Evolutionary conservation across 129 eudicot species (phyloP), one percentile per base, ranked within the genome.

Genomic region (Pittosporum tobira): DNA sequence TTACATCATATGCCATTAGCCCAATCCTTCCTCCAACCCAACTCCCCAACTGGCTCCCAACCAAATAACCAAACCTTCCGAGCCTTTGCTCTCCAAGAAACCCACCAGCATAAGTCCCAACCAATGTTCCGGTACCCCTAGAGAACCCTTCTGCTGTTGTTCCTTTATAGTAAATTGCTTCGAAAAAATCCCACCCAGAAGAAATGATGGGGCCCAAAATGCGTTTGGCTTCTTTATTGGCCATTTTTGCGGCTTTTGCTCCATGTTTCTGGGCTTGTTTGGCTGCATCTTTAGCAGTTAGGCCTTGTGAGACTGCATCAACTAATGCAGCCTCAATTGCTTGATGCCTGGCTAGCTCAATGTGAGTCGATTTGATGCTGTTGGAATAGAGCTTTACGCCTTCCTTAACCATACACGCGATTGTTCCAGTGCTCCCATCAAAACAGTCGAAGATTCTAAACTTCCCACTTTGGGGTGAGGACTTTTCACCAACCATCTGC

Each of bases 111-210:
- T 84, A 93, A 22, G 99, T 73, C 26, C 99, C 99, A 15, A 87
- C 46, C 57, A 84, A 70, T 29, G 99, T 87, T 52, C 99, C 96
- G 6, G 96, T 79, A 23, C 96, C 99, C 64, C 96, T 74, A 18
- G 87, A 77, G 51, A 79, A 75, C 52, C 93, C 96, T 68, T 93
- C 94, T 0, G 91, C 72, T 50, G 77, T 9, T 7, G 94, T 81
- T 27, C 96, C 96, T 12, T 94, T 94, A 47, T 58, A 87, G 63
- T 93, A 84, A 34, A 93, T 64, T 2, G 99, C 88, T 75, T 87
- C 99, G 28, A 93, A 93, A 69, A 93, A 93, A 60, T 87, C 96
- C 99, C 99, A 93, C 12, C 99, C 96, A 1, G 88, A 81, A 23
- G 99, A 93, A 55, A 93, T 79, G 24, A 93, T 81, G 26, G 99